Evolutionary conservation across 768 basidiomycete species (phyloP).

Genomic region (Russula emetica): DNA sequence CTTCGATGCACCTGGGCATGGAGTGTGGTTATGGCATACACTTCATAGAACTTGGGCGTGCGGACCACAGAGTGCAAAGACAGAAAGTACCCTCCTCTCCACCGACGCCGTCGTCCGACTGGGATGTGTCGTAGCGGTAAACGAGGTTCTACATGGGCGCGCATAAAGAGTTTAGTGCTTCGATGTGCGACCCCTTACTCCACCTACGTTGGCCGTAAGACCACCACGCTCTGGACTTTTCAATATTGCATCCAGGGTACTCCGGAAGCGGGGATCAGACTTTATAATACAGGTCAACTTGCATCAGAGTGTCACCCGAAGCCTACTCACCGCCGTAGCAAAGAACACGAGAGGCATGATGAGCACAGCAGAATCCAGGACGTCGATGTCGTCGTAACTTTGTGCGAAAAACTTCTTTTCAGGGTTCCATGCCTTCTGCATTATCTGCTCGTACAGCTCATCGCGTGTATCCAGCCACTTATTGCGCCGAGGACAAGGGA

Average conservation of each 20-base stretch:
- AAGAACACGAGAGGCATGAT: conserved; percentile 96
- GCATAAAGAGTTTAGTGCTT: conserved; percentile 17
- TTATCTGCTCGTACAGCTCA: conserved; percentile 86
- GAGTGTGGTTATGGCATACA: not conserved
- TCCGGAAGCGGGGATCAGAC: conserved; percentile 87
- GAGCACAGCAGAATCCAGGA: conserved; percentile 82
- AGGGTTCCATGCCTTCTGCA: conserved; percentile 81
- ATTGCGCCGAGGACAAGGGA: conserved; percentile 72
- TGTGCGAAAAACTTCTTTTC: conserved; percentile 72
- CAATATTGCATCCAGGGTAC: conserved; percentile 78
- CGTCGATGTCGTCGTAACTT: conserved; percentile 80
- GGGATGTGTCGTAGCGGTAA: conserved; percentile 83
- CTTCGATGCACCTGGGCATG: conserved; percentile 71
- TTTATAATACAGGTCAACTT: conserved; percentile 30
- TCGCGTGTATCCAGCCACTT: conserved; percentile 79
- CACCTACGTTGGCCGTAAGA: conserved; percentile 74
- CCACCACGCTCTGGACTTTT: conserved; percentile 88
- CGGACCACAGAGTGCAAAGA: conserved; percentile 75
- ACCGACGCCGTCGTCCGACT: conserved; percentile 89
- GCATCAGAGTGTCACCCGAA: conserved; percentile 1
- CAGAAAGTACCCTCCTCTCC: conserved; percentile 96
- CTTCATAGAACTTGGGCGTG: not conserved
- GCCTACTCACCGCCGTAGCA: conserved; percentile 60
- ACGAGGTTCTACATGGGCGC: conserved; percentile 59
- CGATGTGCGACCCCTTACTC: not conserved